Base-by-base conservation (phyloP, 1,284 basidiomycete species). In the Microbotryum lychnidis-dioicae region DNA sequence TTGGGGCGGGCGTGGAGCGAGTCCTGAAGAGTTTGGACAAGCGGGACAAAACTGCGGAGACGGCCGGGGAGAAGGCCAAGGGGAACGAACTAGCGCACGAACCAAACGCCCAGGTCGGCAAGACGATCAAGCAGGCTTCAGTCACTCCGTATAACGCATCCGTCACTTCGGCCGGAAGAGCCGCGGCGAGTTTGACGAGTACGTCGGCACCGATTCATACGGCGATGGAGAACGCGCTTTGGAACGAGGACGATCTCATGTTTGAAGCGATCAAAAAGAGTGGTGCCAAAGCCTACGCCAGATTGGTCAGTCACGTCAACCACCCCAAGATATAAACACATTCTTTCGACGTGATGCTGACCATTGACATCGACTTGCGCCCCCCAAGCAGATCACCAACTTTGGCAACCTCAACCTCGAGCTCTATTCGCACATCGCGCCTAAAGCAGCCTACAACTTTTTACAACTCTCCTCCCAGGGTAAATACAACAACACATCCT, bases 381-480 rank as follows among this genome's bases (percentile, higher is more conserved):
- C 31, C 31, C 31, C 31, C 31, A 31, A 8, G 31, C 57, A 55
- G 58, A 58, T 45, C 58, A 62, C 44, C 94, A 10, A 93, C 86
- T 71, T 81, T 91, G 21, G 92, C 18, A 85, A 87, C 58, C 78
- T 98, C 60, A 97, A 97, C 71, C 71, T 97, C 25, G 94, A 98
- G 75, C 79, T 98, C 18, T 93, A 87, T 72, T 92, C 89, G 73
- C 89, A 92, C 75, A 89, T 89, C 84, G 94, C 93, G 7, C 94
- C 94, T 0, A 93, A 94, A 77, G 97, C 94, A 1, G 94, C 92
- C 72, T 98, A 97, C 76, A 98, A 98, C 76, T 98, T 97, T 76
- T 77, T 98, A 21, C 88, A 66, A 84, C 81, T 97, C 6, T 91
- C 92, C 0, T 84, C 84, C 68, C 79, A 85, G 44, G 91, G 92